Evolutionary conservation across 148 eudicot genomes (phyloP), one percentile per base, ranked within the genome.

Genomic region (Rhododendron ferrugineum): DNA sequence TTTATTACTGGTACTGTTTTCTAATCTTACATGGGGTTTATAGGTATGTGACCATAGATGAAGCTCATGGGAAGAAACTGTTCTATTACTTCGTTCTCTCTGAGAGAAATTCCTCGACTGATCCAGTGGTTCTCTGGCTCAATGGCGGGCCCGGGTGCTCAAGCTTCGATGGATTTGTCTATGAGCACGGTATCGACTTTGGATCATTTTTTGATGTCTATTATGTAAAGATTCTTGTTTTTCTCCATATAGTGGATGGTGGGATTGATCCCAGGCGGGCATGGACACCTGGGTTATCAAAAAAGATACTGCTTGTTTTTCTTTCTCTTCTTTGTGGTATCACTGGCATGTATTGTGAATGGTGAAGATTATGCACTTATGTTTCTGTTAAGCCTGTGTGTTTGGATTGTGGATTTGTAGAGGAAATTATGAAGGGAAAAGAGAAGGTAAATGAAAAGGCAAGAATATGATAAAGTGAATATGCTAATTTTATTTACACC

Each of bases 11-110:
- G 18, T 34, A 18, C 4, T 2, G 42, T 3, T 76, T 40, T 20
- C 22, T 49, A 15, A 36, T 20, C 10, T 28, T 36, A n/a, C 37
- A 66, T 1, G 7, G 68, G 85, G 7, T 85, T 75, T 88, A 82
- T 83, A 96, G 98, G 88, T 94, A 96, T 90, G 95, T 96, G 89
- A 91, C 95, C 34, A 56, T 97, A 68, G 95, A 92, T 93, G 93
- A 91, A 85, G 91, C 66, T 82, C 92, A 91, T 85, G 94, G 96
- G 56, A 95, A 88, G 96, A 95, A 94, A 68, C 70, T 97, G 87
- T 97, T 82, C 86, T 97, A 97, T 74, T 92, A 92, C 72, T 90
- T 90, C 81, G 94, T 92, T 22, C 83, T 86, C 15, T 92, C 94
- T 20, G 92, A 92, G 79, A 82, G 91, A 30, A 86, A 86, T 74